Evolutionary conservation across 2,329 filamentous ascomycete genomes (phyloP).

Genomic region (Trichoderma polysporum): DNA sequence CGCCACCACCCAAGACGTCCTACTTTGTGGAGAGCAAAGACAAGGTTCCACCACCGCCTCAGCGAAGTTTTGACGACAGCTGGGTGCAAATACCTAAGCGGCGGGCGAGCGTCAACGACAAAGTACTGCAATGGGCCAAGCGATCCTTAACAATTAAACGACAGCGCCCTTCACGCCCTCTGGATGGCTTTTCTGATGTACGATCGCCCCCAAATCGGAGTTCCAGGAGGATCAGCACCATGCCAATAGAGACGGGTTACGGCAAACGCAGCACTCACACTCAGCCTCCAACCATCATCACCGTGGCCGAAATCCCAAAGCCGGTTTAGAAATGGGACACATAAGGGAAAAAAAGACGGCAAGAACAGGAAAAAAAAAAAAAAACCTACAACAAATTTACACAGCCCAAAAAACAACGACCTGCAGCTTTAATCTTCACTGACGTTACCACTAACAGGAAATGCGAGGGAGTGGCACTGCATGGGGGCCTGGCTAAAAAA

Average conservation of each 20-base stretch:
- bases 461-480: background rate
- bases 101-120: slow-evolving; percentile 35
- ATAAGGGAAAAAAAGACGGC: background rate
- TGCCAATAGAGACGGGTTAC: background rate
- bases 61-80: slow-evolving; percentile 26
- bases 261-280: slow-evolving; percentile 7
- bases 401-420: background rate
- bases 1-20: slow-evolving; percentile 33
- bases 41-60: slow-evolving; percentile 26
- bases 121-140: slow-evolving; percentile 37
- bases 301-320: slow-evolving; percentile 23
- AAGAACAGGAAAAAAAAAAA: background rate
- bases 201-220: slow-evolving; percentile 9
- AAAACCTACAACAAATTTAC: background rate
- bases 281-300: slow-evolving; percentile 23
- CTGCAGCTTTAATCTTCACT: background rate
- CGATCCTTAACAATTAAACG: slow-evolving; percentile 33
- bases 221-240: background rate
- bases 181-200: slow-evolving; percentile 26
- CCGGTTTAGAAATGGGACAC: slow-evolving; percentile 17
- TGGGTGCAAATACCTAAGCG: slow-evolving; percentile 30
- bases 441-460: background rate
- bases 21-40: slow-evolving; percentile 30
- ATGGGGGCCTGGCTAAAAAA: background rate
- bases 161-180: slow-evolving; percentile 27